A percentile compares a stretch with the other conserved stretches of the same genome.
Conservation (phyloP, 768 basidiomycete genomes). For the Pluteus cervinus region DNA sequence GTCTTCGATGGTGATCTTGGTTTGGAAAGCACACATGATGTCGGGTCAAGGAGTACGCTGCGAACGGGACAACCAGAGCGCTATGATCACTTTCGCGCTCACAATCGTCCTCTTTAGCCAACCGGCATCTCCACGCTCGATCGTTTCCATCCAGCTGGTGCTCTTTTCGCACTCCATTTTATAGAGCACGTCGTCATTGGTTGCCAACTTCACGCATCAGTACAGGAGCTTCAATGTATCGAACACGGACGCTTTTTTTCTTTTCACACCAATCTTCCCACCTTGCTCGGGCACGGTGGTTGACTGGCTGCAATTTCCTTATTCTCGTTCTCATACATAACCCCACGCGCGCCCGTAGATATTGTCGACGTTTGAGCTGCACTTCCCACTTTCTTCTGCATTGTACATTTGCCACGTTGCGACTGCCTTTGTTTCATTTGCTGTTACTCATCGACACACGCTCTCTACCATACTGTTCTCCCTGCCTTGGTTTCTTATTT, state of each 20-base stretch:
- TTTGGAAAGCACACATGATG: conserved; percentile 5
- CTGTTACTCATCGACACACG: conserved; percentile 8
- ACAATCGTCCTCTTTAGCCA: too few species aligned
- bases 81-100: not conserved
- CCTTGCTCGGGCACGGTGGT: conserved; percentile 9
- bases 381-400: too few species aligned
- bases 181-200: not conserved
- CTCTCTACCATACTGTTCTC: conserved; percentile 7
- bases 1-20: conserved; percentile 20
- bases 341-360: conserved; percentile 24
- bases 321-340: conserved; percentile 10
- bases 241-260: conserved; percentile 73
- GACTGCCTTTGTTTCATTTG: conserved; percentile 4
- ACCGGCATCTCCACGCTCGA: too few species aligned
- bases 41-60: too few species aligned
- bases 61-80: conserved; percentile 1
- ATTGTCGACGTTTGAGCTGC: too few species aligned
- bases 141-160: too few species aligned
- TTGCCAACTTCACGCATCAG: conserved; percentile 19
- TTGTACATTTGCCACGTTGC: too few species aligned
- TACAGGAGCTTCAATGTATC: conserved; percentile 31
- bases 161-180: too few species aligned
- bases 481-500: conserved; percentile 8
- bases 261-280: conserved; percentile 39
- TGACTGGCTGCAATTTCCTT: conserved; percentile 10